Evolutionary conservation across 345 rosid genomes (phyloP).

Genomic region (Litchi chinensis): DNA sequence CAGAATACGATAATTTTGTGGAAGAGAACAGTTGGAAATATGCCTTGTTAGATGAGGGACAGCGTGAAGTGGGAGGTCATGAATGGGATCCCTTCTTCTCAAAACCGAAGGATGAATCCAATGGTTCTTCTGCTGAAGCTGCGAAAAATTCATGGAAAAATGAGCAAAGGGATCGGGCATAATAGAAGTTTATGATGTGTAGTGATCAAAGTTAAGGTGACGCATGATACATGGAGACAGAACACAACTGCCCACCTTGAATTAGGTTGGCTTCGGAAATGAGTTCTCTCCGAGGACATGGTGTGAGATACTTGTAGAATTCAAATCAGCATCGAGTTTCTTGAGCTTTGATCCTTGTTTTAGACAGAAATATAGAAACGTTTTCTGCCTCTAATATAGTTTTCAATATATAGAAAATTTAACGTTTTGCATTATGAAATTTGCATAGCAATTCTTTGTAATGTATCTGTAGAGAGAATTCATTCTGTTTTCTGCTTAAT

Average conservation of each 20-base stretch:
- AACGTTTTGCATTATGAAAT: conserved; percentile 14
- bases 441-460: conserved; percentile 30
- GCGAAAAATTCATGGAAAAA: conserved; percentile 89
- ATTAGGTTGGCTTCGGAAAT: conserved; percentile 11
- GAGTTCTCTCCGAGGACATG: conserved; percentile 13
- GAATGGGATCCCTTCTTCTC: conserved; percentile 98
- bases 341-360: conserved; percentile 10
- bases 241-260: conserved; percentile 2
- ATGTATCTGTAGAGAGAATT: conserved; percentile 24
- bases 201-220: conserved; percentile 9
- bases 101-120: conserved; percentile 69
- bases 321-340: conserved; percentile 17
- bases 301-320: conserved; percentile 15
- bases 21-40: conserved; percentile 97
- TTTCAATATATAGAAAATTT: neutral
- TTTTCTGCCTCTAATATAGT: conserved; percentile 18
- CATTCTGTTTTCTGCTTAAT: neutral
- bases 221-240: conserved; percentile 1
- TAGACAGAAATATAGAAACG: conserved; percentile 16
- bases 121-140: conserved; percentile 63
- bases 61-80: conserved; percentile 73
- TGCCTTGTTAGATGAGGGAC: conserved; percentile 77
- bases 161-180: conserved; percentile 66
- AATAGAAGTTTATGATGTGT: conserved; percentile 17
- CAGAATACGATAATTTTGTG: conserved; percentile 76